A percentile compares a stretch with the other conserved stretches of the same genome.
These are phyloP conservation scores for Nicotiana benthamiana DNA, from an alignment of 257 asterid species.

Conservation along the genomic window DNA sequence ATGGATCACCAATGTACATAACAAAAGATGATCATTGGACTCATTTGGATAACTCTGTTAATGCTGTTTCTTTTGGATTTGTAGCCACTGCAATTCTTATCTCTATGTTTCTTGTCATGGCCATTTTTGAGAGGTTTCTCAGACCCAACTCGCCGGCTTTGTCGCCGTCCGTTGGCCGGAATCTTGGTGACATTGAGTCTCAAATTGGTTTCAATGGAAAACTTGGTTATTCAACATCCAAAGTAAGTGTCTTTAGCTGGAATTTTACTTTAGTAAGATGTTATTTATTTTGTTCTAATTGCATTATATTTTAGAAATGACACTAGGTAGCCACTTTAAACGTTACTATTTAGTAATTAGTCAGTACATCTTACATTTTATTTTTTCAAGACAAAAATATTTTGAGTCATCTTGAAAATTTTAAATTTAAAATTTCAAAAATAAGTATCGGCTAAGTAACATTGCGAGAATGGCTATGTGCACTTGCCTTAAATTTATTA, in stretches of 20 bases:
- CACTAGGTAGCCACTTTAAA: too few species aligned
- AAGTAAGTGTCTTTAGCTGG: slow-evolving; percentile 36
- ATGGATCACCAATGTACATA: slow-evolving; percentile 43
- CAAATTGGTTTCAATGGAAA: slow-evolving; percentile 42
- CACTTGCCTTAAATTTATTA: too few species aligned
- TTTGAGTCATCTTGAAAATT: too few species aligned
- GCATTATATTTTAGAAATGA: background rate
- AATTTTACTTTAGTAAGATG: background rate
- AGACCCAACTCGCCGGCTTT: slow-evolving; percentile 46
- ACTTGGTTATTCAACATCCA: slow-evolving; percentile 53
- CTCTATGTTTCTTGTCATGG: slow-evolving; percentile 92
- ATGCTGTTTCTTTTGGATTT: slow-evolving; percentile 87
- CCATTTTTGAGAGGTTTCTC: slow-evolving; percentile 74
- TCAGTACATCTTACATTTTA: too few species aligned
- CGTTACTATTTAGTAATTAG: too few species aligned
- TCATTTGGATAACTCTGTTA: slow-evolving; percentile 80
- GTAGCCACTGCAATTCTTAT: slow-evolving; percentile 92
- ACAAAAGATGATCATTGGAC: slow-evolving; percentile 76
- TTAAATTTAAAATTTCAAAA: too few species aligned
- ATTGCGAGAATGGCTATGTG: too few species aligned
- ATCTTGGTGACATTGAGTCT: slow-evolving; percentile 43
- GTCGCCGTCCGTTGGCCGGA: slow-evolving; percentile 33
- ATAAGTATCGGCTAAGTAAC: too few species aligned
- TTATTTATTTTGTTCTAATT: background rate
- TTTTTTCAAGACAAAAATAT: too few species aligned